Percentiles rank a stretch among this genome's conserved stretches.
Evolutionary conservation across 345 rosid species (phyloP).

Genomic region (Cardamine occulta): DNA sequence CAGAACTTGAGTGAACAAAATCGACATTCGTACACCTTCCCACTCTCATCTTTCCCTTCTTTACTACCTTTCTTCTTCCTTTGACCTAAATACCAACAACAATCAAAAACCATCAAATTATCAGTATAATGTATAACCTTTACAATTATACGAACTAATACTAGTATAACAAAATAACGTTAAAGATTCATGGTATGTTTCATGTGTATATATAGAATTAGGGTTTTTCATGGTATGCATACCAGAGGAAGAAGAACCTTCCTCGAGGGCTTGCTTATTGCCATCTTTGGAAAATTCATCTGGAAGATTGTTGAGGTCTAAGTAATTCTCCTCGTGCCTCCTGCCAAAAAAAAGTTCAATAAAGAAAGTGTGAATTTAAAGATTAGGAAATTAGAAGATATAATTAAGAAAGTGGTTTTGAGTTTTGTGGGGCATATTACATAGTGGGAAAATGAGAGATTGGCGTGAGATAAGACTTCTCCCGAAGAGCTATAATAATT

Average conservation of each 20-base stretch:
- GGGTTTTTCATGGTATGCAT: constrained; percentile 31
- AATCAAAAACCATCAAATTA: background rate
- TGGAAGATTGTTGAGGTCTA: constrained; percentile 98
- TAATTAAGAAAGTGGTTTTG: constrained; percentile 31
- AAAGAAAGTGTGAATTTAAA: constrained; percentile 21
- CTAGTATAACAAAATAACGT: background rate
- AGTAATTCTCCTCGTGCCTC: constrained; percentile 74
- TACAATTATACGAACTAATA: constrained; percentile 1
- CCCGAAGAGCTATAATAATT: constrained; percentile 47
- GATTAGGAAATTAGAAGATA: constrained; percentile 31
- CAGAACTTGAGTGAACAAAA: constrained; percentile 99
- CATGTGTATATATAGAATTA: background rate
- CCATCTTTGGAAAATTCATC: constrained; percentile 71
- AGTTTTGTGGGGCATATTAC: constrained; percentile 30
- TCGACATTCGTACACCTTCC: constrained; percentile 96
- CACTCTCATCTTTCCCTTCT: constrained; percentile 88
- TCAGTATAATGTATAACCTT: background rate
- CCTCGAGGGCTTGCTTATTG: constrained; percentile 58
- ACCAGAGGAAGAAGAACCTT: constrained; percentile 75
- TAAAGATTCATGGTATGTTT: background rate
- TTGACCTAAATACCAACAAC: constrained; percentile 47
- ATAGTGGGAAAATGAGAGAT: constrained; percentile 46
- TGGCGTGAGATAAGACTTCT: constrained; percentile 58
- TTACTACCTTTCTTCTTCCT: constrained; percentile 82
- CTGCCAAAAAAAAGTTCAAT: constrained; percentile 47